Conservation (phyloP, 805 yeast species). For the Yamadazyma ubonensis region DNA sequence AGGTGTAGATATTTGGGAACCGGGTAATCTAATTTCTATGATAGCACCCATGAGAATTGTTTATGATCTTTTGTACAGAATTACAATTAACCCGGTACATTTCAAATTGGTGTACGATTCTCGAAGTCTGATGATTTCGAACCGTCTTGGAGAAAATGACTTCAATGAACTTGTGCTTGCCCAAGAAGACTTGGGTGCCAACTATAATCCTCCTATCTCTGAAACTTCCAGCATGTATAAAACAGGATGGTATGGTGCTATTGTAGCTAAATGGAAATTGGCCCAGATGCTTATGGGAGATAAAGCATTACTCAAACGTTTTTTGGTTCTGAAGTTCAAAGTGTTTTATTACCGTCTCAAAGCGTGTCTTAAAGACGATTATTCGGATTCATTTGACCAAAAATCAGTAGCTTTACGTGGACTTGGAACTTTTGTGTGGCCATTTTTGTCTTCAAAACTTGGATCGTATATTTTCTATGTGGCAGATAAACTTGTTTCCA, state of each 20-base stretch:
- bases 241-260: constrained; percentile 1
- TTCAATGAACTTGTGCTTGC: constrained; percentile 3
- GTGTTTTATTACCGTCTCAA: constrained; percentile 23
- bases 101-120: constrained; percentile 27
- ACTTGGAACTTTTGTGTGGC: constrained; percentile 41
- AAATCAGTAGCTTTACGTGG: constrained; percentile 26
- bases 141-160: constrained; percentile 22
- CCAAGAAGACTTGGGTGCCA: background rate
- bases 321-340: constrained; percentile 14
- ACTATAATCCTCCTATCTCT: constrained; percentile 1
- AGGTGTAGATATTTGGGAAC: constrained; percentile 29
- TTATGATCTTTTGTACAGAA: constrained; percentile 33
- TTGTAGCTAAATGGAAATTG: background rate
- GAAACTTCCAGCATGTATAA: too few relatives aligned
- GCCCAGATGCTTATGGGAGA: constrained; percentile 5
- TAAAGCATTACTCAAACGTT: constrained; percentile 7
- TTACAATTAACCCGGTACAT: constrained; percentile 33
- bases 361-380: constrained; percentile 37
- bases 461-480: constrained; percentile 23
- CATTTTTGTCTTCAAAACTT: constrained; percentile 33
- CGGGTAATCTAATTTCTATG: constrained; percentile 32
- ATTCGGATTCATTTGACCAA: constrained; percentile 23
- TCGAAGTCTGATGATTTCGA: constrained; percentile 35
- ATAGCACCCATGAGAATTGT: constrained; percentile 37
- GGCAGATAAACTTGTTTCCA: background rate